Conservation (phyloP, 805 yeast species). For the Cyberlindnera saturnus region DNA sequence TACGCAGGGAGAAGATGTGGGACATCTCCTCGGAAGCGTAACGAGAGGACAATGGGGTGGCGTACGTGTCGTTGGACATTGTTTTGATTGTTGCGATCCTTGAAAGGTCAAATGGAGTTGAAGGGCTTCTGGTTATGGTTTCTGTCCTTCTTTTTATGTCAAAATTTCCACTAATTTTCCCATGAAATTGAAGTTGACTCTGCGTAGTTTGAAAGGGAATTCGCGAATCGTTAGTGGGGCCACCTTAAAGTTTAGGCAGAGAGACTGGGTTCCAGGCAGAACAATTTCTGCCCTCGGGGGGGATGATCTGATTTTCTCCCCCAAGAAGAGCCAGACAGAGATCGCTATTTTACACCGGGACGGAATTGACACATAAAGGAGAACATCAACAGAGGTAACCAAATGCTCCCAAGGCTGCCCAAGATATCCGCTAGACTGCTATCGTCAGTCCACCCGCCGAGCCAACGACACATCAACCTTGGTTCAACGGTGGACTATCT, state of each 20-base stretch:
- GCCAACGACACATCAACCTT: slow-evolving; percentile 33
- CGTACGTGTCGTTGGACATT: slow-evolving; percentile 58
- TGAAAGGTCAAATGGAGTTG: not conserved
- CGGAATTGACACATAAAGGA: too few species aligned
- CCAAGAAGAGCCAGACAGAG: too few species aligned
- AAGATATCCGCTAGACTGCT: not conserved
- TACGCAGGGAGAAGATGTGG: slow-evolving; percentile 81
- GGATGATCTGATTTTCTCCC: too few species aligned
- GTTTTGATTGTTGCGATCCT: not conserved
- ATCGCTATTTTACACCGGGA: too few species aligned
- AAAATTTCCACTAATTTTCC: not conserved
- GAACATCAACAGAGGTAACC: too few species aligned
- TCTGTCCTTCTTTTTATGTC: not conserved
- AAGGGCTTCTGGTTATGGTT: not conserved
- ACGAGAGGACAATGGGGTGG: slow-evolving; percentile 92
- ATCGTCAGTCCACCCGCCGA: not conserved
- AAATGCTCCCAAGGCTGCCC: too few species aligned
- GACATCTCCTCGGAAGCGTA: slow-evolving; percentile 99
- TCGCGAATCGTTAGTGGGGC: too few species aligned
- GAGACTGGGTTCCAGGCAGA: too few species aligned
- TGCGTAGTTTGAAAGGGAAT: too few species aligned
- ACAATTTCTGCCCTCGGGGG: too few species aligned
- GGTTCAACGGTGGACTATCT: slow-evolving; percentile 49
- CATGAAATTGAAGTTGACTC: too few species aligned
- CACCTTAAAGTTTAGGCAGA: too few species aligned